Evolutionary conservation across 1,284 basidiomycete species (phyloP).

Genomic region (Apiotrichum montevideense): DNA sequence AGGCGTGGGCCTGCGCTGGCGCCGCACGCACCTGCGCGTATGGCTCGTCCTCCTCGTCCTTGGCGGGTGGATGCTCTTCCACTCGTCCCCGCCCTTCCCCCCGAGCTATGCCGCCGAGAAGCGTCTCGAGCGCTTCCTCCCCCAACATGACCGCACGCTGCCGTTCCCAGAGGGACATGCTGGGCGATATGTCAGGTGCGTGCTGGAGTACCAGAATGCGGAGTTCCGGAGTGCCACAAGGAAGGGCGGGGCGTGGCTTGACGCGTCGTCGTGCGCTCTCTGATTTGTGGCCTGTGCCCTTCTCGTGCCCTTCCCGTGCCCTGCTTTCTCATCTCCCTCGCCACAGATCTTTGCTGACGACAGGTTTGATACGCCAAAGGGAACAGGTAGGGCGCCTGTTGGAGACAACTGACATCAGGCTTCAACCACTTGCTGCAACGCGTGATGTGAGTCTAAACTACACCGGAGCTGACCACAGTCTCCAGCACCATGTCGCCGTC

Average conservation of each 20-base stretch:
- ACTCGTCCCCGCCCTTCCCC: constrained; percentile 35
- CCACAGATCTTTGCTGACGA: neutral
- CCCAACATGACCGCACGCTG: constrained; percentile 18
- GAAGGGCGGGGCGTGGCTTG: neutral
- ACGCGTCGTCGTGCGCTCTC: neutral
- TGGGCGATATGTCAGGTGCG: constrained; percentile 39
- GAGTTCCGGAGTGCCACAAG: too few species aligned
- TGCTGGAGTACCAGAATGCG: neutral
- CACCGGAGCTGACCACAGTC: constrained; percentile 13
- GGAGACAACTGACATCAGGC: constrained; percentile 3
- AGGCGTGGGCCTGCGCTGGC: neutral
- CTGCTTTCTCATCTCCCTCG: neutral
- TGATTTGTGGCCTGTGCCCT: neutral
- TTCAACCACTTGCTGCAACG: constrained; percentile 35
- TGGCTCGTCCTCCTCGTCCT: neutral
- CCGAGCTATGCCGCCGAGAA: constrained; percentile 32
- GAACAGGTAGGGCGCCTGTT: constrained; percentile 23
- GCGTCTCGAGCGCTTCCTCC: constrained; percentile 10
- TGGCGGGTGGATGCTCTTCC: constrained; percentile 1
- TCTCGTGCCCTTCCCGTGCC: neutral
- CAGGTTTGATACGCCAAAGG: constrained; percentile 41
- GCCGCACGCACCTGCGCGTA: neutral
- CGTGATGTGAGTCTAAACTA: constrained; percentile 16
- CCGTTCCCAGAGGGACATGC: constrained; percentile 25
- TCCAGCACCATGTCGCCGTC: constrained; percentile 43